Evolutionary conservation across 2,329 filamentous ascomycete genomes (phyloP).

Genomic region (Fusarium chaquense): DNA sequence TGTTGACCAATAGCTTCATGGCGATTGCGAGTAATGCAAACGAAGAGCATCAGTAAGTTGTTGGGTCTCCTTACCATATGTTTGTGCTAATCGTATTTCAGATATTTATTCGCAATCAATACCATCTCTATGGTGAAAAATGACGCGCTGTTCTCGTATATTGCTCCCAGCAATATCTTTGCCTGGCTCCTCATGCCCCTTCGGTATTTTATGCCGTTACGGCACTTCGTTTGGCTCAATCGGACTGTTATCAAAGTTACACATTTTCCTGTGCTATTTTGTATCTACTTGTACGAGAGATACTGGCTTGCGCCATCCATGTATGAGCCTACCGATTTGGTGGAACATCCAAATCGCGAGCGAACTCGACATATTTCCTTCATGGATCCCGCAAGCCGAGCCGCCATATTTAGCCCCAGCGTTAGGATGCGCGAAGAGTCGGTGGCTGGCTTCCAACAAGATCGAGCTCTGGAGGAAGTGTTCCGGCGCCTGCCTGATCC

Average conservation of each 20-base stretch:
- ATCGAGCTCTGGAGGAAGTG: slow-evolving; percentile 89
- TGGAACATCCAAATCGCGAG: slow-evolving; percentile 74
- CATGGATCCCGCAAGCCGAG: slow-evolving; percentile 65
- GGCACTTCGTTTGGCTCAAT: slow-evolving; percentile 85
- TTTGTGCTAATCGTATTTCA: slow-evolving; percentile 44
- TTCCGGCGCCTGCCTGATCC: slow-evolving; percentile 80
- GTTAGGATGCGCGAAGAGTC: slow-evolving; percentile 84
- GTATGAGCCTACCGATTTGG: slow-evolving; percentile 85
- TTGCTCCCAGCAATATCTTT: slow-evolving; percentile 90
- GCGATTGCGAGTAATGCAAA: slow-evolving; percentile 92
- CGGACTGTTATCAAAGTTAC: slow-evolving; percentile 92
- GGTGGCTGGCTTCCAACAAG: slow-evolving; percentile 88
- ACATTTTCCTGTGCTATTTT: slow-evolving; percentile 87
- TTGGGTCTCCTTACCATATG: accelerated
- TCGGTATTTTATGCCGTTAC: slow-evolving; percentile 82
- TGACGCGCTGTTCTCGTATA: slow-evolving; percentile 94
- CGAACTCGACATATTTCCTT: slow-evolving; percentile 67
- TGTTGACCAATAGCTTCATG: slow-evolving; percentile 98
- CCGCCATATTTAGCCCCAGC: slow-evolving; percentile 79
- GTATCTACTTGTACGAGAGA: slow-evolving; percentile 89
- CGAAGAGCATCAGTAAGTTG: slow-evolving; percentile 80
- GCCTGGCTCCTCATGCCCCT: slow-evolving; percentile 90
- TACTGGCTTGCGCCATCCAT: slow-evolving; percentile 79
- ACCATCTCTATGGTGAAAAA: slow-evolving; percentile 99
- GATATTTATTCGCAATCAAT: slow-evolving; percentile 93